phyloP scores from a whole-genome alignment of 805 yeast genomes.

The Priceomyces carsonii region DNA sequence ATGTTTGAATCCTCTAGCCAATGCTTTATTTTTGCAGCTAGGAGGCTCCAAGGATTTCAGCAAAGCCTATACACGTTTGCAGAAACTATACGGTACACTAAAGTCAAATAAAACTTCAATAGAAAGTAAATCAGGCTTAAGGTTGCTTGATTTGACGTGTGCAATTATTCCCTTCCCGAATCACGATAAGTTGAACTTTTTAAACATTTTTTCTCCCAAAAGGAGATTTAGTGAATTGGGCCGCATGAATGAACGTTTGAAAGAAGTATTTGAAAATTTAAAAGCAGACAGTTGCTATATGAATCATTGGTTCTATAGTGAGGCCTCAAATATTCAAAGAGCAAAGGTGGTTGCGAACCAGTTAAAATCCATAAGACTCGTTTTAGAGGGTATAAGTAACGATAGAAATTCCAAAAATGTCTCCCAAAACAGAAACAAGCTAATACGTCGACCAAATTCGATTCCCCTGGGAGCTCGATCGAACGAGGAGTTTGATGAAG shows the following conservation, averaged over 20 bases:
- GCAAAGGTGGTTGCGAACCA: slow-evolving; percentile 58
- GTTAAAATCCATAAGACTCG: slow-evolving; percentile 49
- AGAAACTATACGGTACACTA: slow-evolving; percentile 31
- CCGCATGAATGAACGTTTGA: slow-evolving; percentile 33
- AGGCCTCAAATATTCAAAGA: slow-evolving; percentile 52
- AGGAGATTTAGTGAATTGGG: slow-evolving; percentile 35
- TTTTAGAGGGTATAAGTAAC: slow-evolving; percentile 48
- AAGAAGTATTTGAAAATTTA: slow-evolving; percentile 36
- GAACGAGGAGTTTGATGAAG: slow-evolving; percentile 18
- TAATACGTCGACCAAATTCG: slow-evolving; percentile 16
- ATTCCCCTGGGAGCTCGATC: slow-evolving; percentile 3
- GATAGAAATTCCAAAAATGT: slow-evolving; percentile 11
- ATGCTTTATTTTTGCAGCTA: slow-evolving; percentile 56
- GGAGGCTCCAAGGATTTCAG: slow-evolving; percentile 48
- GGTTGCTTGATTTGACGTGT: slow-evolving; percentile 46
- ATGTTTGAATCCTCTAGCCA: slow-evolving; percentile 60
- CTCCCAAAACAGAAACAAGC: slow-evolving; percentile 7
- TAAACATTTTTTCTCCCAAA: slow-evolving; percentile 29
- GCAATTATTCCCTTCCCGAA: slow-evolving; percentile 54
- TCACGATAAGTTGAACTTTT: slow-evolving; percentile 40
- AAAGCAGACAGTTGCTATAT: slow-evolving; percentile 32
- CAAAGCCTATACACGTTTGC: slow-evolving; percentile 44
- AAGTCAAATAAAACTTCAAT: slow-evolving; percentile 15
- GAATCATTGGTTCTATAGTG: slow-evolving; percentile 48
- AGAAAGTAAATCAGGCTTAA: slow-evolving; percentile 25